Evolutionary conservation across 371 early-diverging fungal genomes (phyloP).

Genomic region (Circinella minor): DNA sequence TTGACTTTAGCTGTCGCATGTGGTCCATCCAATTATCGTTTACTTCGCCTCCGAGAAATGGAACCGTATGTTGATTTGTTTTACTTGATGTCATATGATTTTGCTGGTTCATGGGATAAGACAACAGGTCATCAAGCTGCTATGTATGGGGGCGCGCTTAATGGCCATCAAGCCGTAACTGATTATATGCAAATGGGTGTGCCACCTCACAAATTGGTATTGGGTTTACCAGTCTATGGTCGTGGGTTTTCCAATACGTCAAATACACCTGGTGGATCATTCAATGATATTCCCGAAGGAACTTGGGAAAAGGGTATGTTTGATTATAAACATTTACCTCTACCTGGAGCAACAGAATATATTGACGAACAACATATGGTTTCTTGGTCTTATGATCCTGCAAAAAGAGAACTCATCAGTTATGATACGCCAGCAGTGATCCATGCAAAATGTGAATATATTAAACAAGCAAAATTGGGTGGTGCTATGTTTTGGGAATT

Average conservation of each 20-base stretch:
- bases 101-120: constrained; percentile 76
- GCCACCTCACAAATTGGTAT: constrained; percentile 73
- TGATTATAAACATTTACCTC: constrained; percentile 76
- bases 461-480: constrained; percentile 64
- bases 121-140: constrained; percentile 86
- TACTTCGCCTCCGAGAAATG: constrained; percentile 66
- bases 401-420: constrained; percentile 70
- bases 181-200: constrained; percentile 72
- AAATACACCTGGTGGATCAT: constrained; percentile 24
- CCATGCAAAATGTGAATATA: constrained; percentile 77
- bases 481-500: constrained; percentile 92
- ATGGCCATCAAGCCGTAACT: constrained; percentile 65
- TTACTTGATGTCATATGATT: constrained; percentile 86
- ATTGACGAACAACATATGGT: constrained; percentile 73
- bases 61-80: constrained; percentile 70
- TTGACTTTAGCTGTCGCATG: constrained; percentile 74
- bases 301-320: constrained; percentile 87
- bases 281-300: constrained; percentile 70
- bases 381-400: constrained; percentile 77
- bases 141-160: constrained; percentile 64
- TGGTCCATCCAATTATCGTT: constrained; percentile 62
- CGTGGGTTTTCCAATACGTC: constrained; percentile 69
- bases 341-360: constrained; percentile 63
- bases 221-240: constrained; percentile 80
- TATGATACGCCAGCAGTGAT: constrained; percentile 82